Evolutionary conservation across 345 rosid genomes (phyloP).

Genomic region (Gossypium rotundifolium): DNA sequence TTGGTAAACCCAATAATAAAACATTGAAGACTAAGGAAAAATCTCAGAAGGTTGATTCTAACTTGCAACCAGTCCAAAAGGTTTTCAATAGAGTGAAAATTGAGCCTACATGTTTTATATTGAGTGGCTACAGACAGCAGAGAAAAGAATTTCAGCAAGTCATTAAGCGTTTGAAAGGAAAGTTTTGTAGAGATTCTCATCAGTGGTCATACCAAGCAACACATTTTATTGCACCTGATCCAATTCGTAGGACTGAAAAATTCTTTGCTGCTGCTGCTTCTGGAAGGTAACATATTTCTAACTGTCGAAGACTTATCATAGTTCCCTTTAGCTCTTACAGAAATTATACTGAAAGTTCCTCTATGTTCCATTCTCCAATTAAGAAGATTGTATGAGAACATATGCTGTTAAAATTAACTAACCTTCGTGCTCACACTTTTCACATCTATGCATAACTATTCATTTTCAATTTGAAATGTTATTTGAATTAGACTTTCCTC

Average conservation of each 20-base stretch:
- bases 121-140: slow-evolving; percentile 64
- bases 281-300: slow-evolving; percentile 35
- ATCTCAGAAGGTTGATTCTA: slow-evolving; percentile 20
- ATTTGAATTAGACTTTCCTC: slow-evolving; percentile 7
- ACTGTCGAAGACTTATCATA: slow-evolving; percentile 1
- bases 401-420: background rate
- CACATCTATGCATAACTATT: background rate
- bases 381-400: background rate
- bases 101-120: slow-evolving; percentile 52
- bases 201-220: slow-evolving; percentile 98
- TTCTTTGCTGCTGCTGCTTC: slow-evolving; percentile 60
- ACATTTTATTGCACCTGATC: slow-evolving; percentile 67
- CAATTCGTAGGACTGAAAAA: slow-evolving; percentile 82
- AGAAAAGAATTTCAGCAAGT: slow-evolving; percentile 72
- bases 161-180: slow-evolving; percentile 62
- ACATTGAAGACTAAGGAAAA: slow-evolving; percentile 23
- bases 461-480: background rate
- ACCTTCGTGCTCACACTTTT: background rate
- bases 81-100: slow-evolving; percentile 18
- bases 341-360: background rate
- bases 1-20: slow-evolving; percentile 21
- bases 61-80: slow-evolving; percentile 11
- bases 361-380: background rate
- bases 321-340: background rate
- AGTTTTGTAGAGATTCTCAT: slow-evolving; percentile 80